Evolutionary conservation across 805 yeast genomes (phyloP), one percentile per base, ranked within the genome.

Genomic region (Isabelozyma gotoi): DNA sequence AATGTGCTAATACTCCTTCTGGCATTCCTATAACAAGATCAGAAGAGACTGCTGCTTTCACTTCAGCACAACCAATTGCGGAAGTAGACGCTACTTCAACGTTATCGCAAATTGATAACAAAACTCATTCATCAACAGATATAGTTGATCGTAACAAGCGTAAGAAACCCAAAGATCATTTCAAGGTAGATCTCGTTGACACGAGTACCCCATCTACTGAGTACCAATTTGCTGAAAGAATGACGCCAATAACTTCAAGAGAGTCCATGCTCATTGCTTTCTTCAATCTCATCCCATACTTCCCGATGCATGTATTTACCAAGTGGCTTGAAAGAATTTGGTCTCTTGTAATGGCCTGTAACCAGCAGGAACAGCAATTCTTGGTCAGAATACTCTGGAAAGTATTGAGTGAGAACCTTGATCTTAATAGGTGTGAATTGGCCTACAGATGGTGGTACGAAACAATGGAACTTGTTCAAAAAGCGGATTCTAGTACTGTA

Each of bases 371-470:
- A 50, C 55, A 52, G 16, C 46, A 46, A 2, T 73, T 60, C 32
- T 63, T 82, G 41, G 55, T 63, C 10, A 64, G 60, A 16, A 58
- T 59, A 36, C 53, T 81, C 38, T 82, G 88, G 85, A 73, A 70
- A 33, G 63, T 74, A 19, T 57, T 84, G 3, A 73, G 84, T 38
- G 84, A 80, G 49, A 82, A 78, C 45, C 65, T 78, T 42, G 84
- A 80, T 50, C 63, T 80, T 43, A 80, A 79, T 48, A 68, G 84
- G 49, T 76, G 81, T 4, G 77, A 74, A 35, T 42, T 78, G 33
- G 86, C 80, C 1, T 70, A 78, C 40, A 62, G 62, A 17, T 83
- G 88, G 87, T 83, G 88, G 88, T 83, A 81, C 56, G 73, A 71
- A 18, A 54, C 59, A 17, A 53, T 53, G 33, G 41, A 29, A 11